phyloP scores from a whole-genome alignment of 345 rosid genomes.

The Schrenkiella parvula region DNA sequence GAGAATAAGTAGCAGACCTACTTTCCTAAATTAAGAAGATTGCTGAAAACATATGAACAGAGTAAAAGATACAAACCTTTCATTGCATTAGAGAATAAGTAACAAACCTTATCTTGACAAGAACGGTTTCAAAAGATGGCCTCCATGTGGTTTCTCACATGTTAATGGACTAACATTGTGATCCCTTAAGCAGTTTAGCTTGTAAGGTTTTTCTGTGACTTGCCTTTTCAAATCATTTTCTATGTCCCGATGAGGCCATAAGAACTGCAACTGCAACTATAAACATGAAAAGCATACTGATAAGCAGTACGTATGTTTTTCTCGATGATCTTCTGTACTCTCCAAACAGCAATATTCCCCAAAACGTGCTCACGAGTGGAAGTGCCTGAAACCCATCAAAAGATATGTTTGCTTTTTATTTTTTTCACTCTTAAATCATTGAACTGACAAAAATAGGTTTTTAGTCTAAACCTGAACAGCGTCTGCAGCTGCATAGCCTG shows the following conservation, averaged over 20 bases:
- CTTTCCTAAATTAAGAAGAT: too few relatives aligned
- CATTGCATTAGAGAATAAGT: too few relatives aligned
- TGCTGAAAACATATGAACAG: too few relatives aligned
- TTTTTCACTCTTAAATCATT: background rate
- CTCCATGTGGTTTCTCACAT: background rate
- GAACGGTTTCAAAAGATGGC: background rate
- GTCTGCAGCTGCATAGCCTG: conserved; percentile 88
- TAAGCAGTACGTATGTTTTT: conserved; percentile 58
- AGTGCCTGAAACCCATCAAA: conserved; percentile 56
- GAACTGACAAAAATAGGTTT: background rate
- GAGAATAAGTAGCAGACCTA: too few relatives aligned
- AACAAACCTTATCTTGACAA: too few relatives aligned
- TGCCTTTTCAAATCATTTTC: conserved; percentile 39
- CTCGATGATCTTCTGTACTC: conserved; percentile 74
- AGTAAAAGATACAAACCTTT: too few relatives aligned
- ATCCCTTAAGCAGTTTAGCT: background rate
- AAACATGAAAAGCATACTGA: conserved; percentile 71
- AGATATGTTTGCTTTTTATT: background rate
- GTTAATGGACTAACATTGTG: background rate
- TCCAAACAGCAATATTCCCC: conserved; percentile 80
- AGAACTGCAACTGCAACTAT: conserved; percentile 66
- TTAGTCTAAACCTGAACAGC: conserved; percentile 58
- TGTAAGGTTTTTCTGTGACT: background rate
- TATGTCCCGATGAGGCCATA: conserved; percentile 76
- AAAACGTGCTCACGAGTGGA: conserved; percentile 87